Evolutionary conservation across 176 grass and related monocot species (phyloP).

Genomic region (Secale cereale): DNA sequence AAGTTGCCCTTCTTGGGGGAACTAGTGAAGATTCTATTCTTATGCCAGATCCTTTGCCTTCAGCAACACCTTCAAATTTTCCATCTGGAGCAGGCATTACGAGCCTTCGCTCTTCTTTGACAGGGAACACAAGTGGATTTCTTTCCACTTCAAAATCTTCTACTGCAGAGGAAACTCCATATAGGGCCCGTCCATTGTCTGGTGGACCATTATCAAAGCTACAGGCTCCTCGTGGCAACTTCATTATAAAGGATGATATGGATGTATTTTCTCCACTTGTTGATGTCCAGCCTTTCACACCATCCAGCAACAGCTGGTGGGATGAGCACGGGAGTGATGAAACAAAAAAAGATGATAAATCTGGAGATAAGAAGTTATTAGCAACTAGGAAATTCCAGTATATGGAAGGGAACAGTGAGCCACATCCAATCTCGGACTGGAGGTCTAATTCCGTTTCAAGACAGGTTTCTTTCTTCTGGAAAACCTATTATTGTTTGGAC

Average conservation of each 20-base stretch:
- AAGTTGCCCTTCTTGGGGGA: conserved; percentile 89
- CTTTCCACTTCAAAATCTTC: conserved; percentile 35
- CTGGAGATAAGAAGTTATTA: conserved; percentile 55
- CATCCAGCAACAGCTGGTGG: conserved; percentile 78
- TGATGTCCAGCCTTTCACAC: conserved; percentile 92
- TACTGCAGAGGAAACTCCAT: conserved; percentile 54
- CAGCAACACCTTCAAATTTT: conserved; percentile 46
- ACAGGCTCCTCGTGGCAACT: conserved; percentile 58
- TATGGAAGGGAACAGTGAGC: conserved; percentile 52
- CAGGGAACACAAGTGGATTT: conserved; percentile 41
- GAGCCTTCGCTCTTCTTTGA: conserved; percentile 57
- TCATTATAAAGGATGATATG: conserved; percentile 95
- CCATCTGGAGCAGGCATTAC: conserved; percentile 45
- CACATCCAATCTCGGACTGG: conserved; percentile 73
- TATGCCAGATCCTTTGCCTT: conserved; percentile 96
- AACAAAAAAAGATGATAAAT: conserved; percentile 62
- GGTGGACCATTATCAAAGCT: conserved; percentile 58
- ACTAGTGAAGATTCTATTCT: conserved; percentile 87
- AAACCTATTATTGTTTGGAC: conserved; percentile 19
- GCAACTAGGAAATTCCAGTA: conserved; percentile 61
- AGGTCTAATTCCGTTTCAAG: conserved; percentile 58
- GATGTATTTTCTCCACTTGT: conserved; percentile 99
- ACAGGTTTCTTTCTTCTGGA: conserved; percentile 48
- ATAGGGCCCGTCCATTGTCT: conserved; percentile 42
- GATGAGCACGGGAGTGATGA: conserved; percentile 82